These are phyloP conservation scores for Fusarium transvaalense DNA, from an alignment of 2,329 filamentous ascomycete species.

Conservation along the genomic window DNA sequence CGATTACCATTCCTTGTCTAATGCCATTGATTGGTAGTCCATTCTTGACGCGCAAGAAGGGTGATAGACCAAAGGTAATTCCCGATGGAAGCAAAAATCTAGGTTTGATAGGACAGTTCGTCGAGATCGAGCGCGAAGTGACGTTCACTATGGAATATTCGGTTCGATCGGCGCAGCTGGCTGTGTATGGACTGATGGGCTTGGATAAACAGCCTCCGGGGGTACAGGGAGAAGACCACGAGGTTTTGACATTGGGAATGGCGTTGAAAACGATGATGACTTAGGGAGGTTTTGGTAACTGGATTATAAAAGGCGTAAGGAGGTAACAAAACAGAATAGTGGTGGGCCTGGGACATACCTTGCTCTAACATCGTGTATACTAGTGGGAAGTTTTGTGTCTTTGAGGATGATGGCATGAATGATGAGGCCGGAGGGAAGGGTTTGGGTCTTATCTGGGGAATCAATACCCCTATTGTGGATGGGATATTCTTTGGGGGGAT, in stretches of 20 bases:
- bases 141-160: conserved; percentile 50
- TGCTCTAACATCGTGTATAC: background rate
- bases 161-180: conserved; percentile 45
- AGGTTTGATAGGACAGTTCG: conserved; percentile 47
- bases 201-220: conserved; percentile 40
- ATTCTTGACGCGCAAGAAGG: conserved; percentile 45
- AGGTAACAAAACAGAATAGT: background rate
- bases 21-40: conserved; percentile 48
- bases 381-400: background rate
- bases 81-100: conserved; percentile 45
- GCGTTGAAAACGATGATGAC: conserved; percentile 48
- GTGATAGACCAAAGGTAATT: conserved; percentile 44
- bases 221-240: conserved; percentile 45
- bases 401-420: accelerated
- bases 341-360: background rate
- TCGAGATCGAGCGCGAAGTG: conserved; percentile 47
- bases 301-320: conserved; percentile 2
- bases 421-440: background rate
- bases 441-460: background rate
- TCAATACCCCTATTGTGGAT: background rate
- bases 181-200: conserved; percentile 44
- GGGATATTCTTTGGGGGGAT: background rate
- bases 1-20: conserved; percentile 43
- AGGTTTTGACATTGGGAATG: conserved; percentile 43
- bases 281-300: background rate